Conservation (phyloP, 495 filamentous ascomycete species). For the Penicillium taxi region DNA sequence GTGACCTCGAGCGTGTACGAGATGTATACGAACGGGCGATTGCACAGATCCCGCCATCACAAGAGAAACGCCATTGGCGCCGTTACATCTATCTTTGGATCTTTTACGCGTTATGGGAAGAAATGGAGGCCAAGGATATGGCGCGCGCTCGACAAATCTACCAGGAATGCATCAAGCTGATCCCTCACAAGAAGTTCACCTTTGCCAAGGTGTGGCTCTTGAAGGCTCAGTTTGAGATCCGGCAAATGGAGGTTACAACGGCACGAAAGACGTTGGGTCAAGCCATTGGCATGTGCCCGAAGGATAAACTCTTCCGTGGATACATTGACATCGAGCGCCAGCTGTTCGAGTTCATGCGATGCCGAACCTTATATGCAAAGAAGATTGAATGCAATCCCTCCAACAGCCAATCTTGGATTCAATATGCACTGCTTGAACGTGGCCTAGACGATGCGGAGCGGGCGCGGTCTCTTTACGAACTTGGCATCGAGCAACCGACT, state of each 20-base stretch:
- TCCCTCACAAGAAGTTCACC: constrained; percentile 95
- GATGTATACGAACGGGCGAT: constrained; percentile 96
- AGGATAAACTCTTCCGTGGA: constrained; percentile 87
- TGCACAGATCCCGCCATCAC: constrained; percentile 88
- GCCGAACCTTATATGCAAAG: constrained; percentile 87
- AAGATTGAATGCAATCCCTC: constrained; percentile 82
- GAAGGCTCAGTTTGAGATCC: constrained; percentile 87
- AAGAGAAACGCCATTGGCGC: constrained; percentile 96
- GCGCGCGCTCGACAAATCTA: constrained; percentile 85
- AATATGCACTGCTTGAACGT: constrained; percentile 85
- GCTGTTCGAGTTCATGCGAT: constrained; percentile 84
- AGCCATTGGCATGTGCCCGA: constrained; percentile 90
- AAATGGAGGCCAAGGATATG: constrained; percentile 71
- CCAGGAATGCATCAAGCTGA: constrained; percentile 72
- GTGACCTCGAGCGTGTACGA: constrained; percentile 70
- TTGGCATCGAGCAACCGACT: constrained; percentile 71
- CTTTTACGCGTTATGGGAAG: constrained; percentile 94
- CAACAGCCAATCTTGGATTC: constrained; percentile 90
- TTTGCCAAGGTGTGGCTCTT: constrained; percentile 95
- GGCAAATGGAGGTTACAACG: constrained; percentile 68
- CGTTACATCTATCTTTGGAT: constrained; percentile 96
- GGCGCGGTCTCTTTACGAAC: constrained; percentile 83
- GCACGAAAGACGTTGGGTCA: constrained; percentile 84
- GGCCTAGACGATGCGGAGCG: constrained; percentile 83
- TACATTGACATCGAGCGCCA: constrained; percentile 89